A percentile compares a stretch with the other conserved stretches of the same genome.
Evolutionary conservation across 768 basidiomycete species (phyloP).

Genomic region (Russula lepida): DNA sequence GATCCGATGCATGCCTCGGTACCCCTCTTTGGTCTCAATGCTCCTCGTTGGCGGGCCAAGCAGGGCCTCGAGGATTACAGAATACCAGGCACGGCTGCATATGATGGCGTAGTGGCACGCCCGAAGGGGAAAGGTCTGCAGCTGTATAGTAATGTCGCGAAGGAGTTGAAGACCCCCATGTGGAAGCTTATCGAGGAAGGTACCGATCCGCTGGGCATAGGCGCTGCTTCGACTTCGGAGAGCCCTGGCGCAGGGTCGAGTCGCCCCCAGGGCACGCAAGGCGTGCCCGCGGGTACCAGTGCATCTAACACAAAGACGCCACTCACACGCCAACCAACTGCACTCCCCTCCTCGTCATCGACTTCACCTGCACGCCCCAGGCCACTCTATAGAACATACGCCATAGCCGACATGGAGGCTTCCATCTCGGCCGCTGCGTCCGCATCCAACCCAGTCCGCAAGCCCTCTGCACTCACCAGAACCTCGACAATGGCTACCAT

Average conservation of each 20-base stretch:
- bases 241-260: not conserved
- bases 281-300: too few species aligned
- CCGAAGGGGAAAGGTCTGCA: not conserved
- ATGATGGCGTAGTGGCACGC: not conserved
- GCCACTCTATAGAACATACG: not conserved
- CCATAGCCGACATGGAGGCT: not conserved
- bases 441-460: not conserved
- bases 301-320: not conserved
- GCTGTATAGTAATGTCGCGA: not conserved
- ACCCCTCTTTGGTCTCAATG: constrained; percentile 2
- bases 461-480: not conserved
- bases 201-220: not conserved
- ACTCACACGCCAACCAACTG: not conserved
- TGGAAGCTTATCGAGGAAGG: not conserved
- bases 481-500: not conserved
- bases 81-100: not conserved
- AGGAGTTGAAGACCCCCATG: not conserved
- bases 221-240: not conserved
- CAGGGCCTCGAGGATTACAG: not conserved
- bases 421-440: too few species aligned
- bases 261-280: not conserved
- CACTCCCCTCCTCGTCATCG: not conserved
- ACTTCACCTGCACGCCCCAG: not conserved
- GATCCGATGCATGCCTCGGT: not conserved
- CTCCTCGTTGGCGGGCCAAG: constrained; percentile 8